These are phyloP conservation scores for Letharia columbiana DNA, from an alignment of 495 filamentous ascomycete genomes.

Conservation along the genomic window DNA sequence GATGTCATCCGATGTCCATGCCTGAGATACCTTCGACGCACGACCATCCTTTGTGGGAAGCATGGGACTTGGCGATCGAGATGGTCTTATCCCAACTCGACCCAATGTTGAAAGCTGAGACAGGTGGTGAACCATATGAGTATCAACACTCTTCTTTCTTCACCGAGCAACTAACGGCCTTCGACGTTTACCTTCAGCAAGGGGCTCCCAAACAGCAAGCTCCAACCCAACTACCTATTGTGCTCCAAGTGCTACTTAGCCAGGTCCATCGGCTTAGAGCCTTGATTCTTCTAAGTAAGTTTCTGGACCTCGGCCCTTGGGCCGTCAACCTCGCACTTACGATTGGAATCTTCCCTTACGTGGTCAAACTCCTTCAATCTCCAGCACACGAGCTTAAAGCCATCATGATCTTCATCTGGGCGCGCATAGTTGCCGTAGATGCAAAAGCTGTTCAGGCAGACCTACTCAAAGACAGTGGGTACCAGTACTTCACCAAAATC, in stretches of 20 bases:
- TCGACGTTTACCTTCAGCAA: conserved; percentile 90
- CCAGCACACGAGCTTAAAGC: conserved; percentile 91
- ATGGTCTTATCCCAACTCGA: conserved; percentile 90
- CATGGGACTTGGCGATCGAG: conserved; percentile 95
- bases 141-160: conserved; percentile 96
- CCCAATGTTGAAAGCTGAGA: conserved; percentile 63
- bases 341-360: conserved; percentile 98
- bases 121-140: conserved; percentile 69
- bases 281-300: conserved; percentile 84
- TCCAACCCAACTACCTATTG: conserved; percentile 90
- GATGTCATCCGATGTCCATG: conserved; percentile 84
- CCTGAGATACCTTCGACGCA: conserved; percentile 86
- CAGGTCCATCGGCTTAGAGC: conserved; percentile 92
- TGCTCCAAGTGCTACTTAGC: conserved; percentile 89
- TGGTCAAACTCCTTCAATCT: conserved; percentile 90
- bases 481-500: conserved; percentile 89
- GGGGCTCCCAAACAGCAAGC: conserved; percentile 76
- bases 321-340: conserved; percentile 92
- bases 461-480: conserved; percentile 91
- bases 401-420: conserved; percentile 99
- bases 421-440: conserved; percentile 90
- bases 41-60: conserved; percentile 89
- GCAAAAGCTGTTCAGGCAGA: conserved; percentile 72
- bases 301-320: conserved; percentile 93
- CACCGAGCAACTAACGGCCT: conserved; percentile 92